A percentile compares a stretch with the other conserved stretches of the same genome.
phyloP scores from a whole-genome alignment of 257 asterid genomes.

The Galeopsis tetrahit region DNA sequence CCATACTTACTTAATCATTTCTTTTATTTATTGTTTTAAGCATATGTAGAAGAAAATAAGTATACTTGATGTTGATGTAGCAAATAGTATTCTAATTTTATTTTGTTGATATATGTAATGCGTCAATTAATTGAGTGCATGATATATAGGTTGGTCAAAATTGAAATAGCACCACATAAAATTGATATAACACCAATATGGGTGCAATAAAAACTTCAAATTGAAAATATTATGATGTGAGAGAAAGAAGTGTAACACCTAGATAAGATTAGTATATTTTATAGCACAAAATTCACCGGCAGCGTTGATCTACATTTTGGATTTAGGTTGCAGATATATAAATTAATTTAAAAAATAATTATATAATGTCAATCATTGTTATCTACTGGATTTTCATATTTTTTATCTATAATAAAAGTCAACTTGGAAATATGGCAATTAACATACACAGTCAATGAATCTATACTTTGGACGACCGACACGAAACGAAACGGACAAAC shows the following conservation, averaged over 20 bases:
- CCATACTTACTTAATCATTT: too few relatives aligned
- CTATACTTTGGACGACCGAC: constrained; percentile 27
- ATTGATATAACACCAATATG: neutral
- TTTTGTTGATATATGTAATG: neutral
- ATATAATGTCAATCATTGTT: constrained; percentile 20
- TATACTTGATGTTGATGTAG: too few relatives aligned
- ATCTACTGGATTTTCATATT: neutral
- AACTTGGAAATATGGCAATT: neutral
- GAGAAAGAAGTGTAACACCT: neutral
- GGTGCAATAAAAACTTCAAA: neutral
- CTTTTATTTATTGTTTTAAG: too few relatives aligned
- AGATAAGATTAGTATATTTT: neutral
- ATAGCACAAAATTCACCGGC: constrained; percentile 25
- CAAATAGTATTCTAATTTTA: neutral
- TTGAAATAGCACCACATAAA: constrained; percentile 8
- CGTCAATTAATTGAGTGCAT: neutral
- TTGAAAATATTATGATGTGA: neutral
- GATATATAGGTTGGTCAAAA: neutral
- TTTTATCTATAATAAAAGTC: neutral
- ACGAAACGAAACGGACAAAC: constrained; percentile 25
- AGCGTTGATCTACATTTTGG: constrained; percentile 7
- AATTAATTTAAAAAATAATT: neutral
- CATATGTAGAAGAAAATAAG: too few relatives aligned
- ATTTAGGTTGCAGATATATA: neutral
- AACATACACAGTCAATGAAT: neutral